These are phyloP conservation scores for Canariomyces notabilis DNA, from an alignment of 2,329 filamentous ascomycete genomes.

Conservation along the genomic window DNA sequence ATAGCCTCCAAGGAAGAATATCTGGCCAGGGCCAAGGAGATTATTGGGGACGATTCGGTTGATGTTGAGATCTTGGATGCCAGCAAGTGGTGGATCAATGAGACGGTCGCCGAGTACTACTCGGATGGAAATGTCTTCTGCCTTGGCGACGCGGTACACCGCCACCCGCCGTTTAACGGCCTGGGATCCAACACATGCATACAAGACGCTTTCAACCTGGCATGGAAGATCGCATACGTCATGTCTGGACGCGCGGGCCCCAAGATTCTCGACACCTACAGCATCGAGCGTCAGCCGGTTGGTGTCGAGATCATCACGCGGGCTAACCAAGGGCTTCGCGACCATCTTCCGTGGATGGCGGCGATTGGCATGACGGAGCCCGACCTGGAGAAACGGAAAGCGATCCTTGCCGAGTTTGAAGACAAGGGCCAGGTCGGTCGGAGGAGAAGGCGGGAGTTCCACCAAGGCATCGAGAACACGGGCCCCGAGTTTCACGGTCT, in stretches of 20 bases:
- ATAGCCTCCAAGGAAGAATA: constrained; percentile 43
- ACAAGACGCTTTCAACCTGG: constrained; percentile 50
- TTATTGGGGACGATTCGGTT: constrained; percentile 51
- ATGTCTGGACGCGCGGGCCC: constrained; percentile 32
- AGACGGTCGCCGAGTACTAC: constrained; percentile 54
- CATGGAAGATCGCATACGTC: constrained; percentile 49
- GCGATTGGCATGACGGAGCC: constrained; percentile 40
- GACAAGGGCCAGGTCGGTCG: constrained; percentile 35
- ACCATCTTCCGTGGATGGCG: constrained; percentile 43
- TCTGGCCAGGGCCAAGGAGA: constrained; percentile 38
- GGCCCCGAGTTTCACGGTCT: constrained; percentile 48
- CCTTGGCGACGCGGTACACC: constrained; percentile 52
- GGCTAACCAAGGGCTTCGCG: constrained; percentile 51
- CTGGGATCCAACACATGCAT: constrained; percentile 54
- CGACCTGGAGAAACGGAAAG: constrained; percentile 35
- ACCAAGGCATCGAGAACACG: constrained; percentile 37
- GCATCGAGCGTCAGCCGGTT: constrained; percentile 43
- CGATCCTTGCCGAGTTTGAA: constrained; percentile 36
- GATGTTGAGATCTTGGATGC: constrained; percentile 46
- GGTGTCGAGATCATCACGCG: constrained; percentile 43
- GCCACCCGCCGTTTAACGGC: constrained; percentile 52
- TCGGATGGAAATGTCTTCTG: constrained; percentile 39
- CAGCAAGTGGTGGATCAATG: constrained; percentile 56
- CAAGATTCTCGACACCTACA: constrained; percentile 39
- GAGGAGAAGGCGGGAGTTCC: constrained; percentile 35